Evolutionary conservation across 257 asterid genomes (phyloP).

Genomic region (Ocimum tenuiflorum): DNA sequence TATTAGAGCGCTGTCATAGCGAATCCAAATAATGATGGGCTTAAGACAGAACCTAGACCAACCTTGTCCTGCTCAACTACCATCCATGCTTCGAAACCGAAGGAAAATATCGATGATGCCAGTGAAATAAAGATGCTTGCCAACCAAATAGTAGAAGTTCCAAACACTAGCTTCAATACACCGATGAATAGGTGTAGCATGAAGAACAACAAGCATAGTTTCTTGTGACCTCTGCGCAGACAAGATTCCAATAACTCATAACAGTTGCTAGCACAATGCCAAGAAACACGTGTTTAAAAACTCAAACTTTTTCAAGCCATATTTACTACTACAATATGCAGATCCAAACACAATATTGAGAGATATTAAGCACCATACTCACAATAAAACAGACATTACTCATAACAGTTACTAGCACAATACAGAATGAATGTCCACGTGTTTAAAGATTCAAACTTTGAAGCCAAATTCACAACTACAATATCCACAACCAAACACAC

Average conservation of each 20-base stretch:
- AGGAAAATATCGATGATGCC: slow-evolving; percentile 67
- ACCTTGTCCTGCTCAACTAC: slow-evolving; percentile 85
- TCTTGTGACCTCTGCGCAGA: slow-evolving; percentile 73
- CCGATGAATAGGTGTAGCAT: slow-evolving; percentile 57
- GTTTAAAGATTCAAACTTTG: too few species aligned
- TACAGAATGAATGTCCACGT: neutral
- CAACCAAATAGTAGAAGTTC: slow-evolving; percentile 51
- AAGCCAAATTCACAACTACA: too few species aligned
- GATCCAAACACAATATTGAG: too few species aligned
- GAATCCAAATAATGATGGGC: slow-evolving; percentile 1
- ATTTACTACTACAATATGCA: too few species aligned
- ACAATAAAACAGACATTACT: too few species aligned
- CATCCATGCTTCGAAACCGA: slow-evolving; percentile 87
- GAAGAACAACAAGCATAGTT: slow-evolving; percentile 58
- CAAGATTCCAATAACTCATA: neutral
- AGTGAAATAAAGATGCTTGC: slow-evolving; percentile 58
- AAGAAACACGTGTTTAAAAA: too few species aligned
- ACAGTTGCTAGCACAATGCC: neutral
- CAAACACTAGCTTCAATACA: slow-evolving; percentile 43
- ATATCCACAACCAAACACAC: too few species aligned
- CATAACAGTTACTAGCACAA: too few species aligned
- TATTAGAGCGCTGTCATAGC: neutral
- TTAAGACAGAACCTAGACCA: slow-evolving; percentile 5
- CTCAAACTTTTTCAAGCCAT: too few species aligned
- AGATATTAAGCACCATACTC: too few species aligned